Evolutionary conservation across 805 yeast genomes (phyloP).

Genomic region (Wickerhamomyces strasburgensis): DNA sequence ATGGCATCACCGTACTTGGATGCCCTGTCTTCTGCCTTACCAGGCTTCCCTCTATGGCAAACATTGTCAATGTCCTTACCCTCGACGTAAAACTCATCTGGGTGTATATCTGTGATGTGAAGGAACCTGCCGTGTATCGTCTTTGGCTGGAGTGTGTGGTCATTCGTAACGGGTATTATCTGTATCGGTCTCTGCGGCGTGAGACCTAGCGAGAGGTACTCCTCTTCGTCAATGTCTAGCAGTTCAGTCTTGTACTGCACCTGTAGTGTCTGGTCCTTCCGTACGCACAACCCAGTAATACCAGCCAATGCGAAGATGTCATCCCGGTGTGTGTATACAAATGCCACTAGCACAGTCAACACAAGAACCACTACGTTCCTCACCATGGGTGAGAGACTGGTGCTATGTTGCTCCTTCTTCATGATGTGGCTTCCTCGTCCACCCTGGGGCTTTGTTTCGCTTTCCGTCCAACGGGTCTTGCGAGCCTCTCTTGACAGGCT

Average conservation of each 20-base stretch:
- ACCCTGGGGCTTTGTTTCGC: too few relatives aligned
- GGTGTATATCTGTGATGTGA: constrained; percentile 86
- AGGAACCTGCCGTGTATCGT: constrained; percentile 63
- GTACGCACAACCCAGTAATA: too few relatives aligned
- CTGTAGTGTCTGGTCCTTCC: too few relatives aligned
- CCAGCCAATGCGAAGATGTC: too few relatives aligned
- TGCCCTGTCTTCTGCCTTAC: constrained; percentile 39
- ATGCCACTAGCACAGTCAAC: too few relatives aligned
- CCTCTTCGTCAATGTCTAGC: constrained; percentile 25
- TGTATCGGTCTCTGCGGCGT: constrained; percentile 36
- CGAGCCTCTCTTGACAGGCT: too few relatives aligned
- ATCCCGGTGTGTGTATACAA: too few relatives aligned
- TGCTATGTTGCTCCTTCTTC: too few relatives aligned
- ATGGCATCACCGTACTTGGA: constrained; percentile 71
- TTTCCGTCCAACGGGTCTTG: too few relatives aligned
- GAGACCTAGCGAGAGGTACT: constrained; percentile 31
- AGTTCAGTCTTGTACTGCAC: constrained; percentile 3
- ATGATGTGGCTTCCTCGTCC: too few relatives aligned
- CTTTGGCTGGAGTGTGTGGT: constrained; percentile 6
- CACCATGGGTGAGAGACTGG: too few relatives aligned
- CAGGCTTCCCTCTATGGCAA: constrained; percentile 51
- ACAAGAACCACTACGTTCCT: too few relatives aligned
- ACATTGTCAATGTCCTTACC: constrained; percentile 44
- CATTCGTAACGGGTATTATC: constrained; percentile 17
- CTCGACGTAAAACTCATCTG: constrained; percentile 60